Evolutionary conservation across 495 filamentous ascomycete genomes (phyloP).

Genomic region (Hypoxylon fuscum): DNA sequence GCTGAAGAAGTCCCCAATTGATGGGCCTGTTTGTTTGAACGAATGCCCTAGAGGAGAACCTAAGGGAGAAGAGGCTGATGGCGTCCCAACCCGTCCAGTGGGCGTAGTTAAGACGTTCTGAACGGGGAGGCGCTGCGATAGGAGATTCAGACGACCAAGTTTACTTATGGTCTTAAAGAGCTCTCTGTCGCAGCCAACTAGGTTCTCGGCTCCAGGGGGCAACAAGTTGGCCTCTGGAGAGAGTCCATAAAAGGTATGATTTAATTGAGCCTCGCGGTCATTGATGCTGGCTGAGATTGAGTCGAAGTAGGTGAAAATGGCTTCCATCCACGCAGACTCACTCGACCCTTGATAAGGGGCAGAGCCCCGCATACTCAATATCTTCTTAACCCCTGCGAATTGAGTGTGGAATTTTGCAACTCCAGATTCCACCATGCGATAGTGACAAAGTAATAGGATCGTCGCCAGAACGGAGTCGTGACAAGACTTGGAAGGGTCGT

Average conservation of each 20-base stretch:
- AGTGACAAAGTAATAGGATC: conserved; percentile 86
- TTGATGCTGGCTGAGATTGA: conserved; percentile 94
- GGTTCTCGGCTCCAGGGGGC: conserved; percentile 69
- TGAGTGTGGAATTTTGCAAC: conserved; percentile 92
- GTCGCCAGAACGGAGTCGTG: conserved; percentile 92
- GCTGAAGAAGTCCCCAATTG: conserved; percentile 40
- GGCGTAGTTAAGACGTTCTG: conserved; percentile 45
- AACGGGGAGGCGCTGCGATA: conserved; percentile 77
- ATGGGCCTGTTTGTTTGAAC: conserved; percentile 56
- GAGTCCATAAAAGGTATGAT: conserved; percentile 67
- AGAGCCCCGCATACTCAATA: conserved; percentile 80
- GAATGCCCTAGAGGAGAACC: conserved; percentile 55
- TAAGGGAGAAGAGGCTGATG: conserved; percentile 46
- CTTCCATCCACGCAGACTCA: conserved; percentile 83
- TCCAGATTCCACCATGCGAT: conserved; percentile 92
- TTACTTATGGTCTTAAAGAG: conserved; percentile 81
- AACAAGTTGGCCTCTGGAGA: conserved; percentile 76
- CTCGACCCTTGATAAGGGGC: conserved; percentile 72
- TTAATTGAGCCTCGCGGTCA: conserved; percentile 88
- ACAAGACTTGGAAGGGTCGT: conserved; percentile 73
- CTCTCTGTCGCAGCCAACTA: conserved; percentile 85
- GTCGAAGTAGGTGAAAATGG: conserved; percentile 96
- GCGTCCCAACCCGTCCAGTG: conserved; percentile 37
- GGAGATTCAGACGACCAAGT: conserved; percentile 85
- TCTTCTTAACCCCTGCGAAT: conserved; percentile 92